A percentile compares a stretch with the other conserved stretches of the same genome.
These are phyloP conservation scores for Diaporthe eres DNA, from an alignment of 2,329 filamentous ascomycete species.

Conservation along the genomic window DNA sequence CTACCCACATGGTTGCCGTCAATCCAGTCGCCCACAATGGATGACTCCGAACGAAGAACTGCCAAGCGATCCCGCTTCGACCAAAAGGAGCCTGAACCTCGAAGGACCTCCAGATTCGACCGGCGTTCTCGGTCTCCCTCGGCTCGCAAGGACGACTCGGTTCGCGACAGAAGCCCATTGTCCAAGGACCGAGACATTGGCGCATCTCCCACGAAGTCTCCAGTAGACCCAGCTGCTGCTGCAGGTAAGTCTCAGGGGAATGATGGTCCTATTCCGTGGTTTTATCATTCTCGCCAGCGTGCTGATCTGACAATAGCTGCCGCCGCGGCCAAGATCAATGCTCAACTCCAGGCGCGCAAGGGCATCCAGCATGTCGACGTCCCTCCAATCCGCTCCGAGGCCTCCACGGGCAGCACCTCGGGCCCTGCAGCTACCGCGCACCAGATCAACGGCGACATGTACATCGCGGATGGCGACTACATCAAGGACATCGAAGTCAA, in stretches of 20 bases:
- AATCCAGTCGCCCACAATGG: constrained; percentile 65
- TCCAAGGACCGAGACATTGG: constrained; percentile 56
- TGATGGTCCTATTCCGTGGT: not conserved
- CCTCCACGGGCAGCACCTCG: constrained; percentile 46
- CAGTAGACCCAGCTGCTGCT: constrained; percentile 80
- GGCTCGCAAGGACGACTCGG: constrained; percentile 74
- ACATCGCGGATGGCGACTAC: constrained; percentile 95
- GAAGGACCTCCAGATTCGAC: constrained; percentile 86
- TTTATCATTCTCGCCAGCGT: not conserved
- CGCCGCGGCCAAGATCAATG: constrained; percentile 89
- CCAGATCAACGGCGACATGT: constrained; percentile 87
- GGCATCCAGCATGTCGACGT: constrained; percentile 92
- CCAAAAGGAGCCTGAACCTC: constrained; percentile 86
- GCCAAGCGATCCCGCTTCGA: constrained; percentile 94
- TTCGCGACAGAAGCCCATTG: constrained; percentile 86
- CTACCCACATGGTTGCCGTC: constrained; percentile 10
- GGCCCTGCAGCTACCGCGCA: constrained; percentile 63
- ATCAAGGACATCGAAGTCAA: constrained; percentile 99
- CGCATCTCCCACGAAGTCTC: constrained; percentile 62
- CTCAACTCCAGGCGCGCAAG: constrained; percentile 86
- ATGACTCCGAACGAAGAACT: constrained; percentile 80
- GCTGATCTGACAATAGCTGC: constrained; percentile 71
- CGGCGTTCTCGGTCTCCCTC: constrained; percentile 90
- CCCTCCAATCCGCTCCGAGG: constrained; percentile 77
- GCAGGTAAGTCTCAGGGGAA: constrained; percentile 70